Evolutionary conservation across 2,329 filamentous ascomycete species (phyloP).

Genomic region (Phaeosphaeriaceae sp.): DNA sequence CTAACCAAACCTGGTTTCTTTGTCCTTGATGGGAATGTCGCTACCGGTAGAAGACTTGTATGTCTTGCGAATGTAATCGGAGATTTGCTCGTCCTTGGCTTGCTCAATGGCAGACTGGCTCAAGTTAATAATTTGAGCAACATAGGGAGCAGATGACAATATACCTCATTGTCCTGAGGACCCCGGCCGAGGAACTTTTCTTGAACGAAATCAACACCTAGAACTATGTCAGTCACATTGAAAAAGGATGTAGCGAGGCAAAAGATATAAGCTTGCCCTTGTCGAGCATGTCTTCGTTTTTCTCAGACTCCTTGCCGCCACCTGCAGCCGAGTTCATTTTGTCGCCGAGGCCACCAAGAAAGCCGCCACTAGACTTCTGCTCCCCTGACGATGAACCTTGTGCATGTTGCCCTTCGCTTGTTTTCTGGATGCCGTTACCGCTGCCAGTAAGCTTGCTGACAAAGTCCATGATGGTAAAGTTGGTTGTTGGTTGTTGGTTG

Average conservation of each 20-base stretch:
- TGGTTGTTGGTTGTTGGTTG: constrained; percentile 5
- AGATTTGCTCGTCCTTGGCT: constrained; percentile 81
- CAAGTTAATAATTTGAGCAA: constrained; percentile 14
- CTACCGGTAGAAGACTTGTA: constrained; percentile 74
- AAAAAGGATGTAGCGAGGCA: background rate
- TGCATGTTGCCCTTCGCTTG: constrained; percentile 39
- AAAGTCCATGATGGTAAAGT: constrained; percentile 52
- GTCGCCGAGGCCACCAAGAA: constrained; percentile 67
- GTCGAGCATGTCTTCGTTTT: constrained; percentile 83
- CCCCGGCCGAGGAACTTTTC: constrained; percentile 75
- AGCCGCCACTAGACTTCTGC: constrained; percentile 51
- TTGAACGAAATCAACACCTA: constrained; percentile 79
- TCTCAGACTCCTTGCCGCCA: constrained; percentile 75
- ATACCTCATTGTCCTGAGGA: constrained; percentile 62
- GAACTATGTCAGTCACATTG: constrained; percentile 9
- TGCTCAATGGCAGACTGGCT: constrained; percentile 70
- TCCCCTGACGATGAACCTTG: constrained; percentile 32
- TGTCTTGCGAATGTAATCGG: constrained; percentile 71
- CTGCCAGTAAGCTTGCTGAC: constrained; percentile 55
- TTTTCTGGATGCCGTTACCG: constrained; percentile 39
- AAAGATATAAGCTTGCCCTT: constrained; percentile 64
- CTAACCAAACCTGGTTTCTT: constrained; percentile 55
- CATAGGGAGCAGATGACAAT: constrained; percentile 27
- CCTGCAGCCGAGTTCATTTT: constrained; percentile 76
- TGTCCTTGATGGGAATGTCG: constrained; percentile 74